Base-by-base conservation (phyloP, 441 rosid genomes). In the Gossypium trilobum region DNA sequence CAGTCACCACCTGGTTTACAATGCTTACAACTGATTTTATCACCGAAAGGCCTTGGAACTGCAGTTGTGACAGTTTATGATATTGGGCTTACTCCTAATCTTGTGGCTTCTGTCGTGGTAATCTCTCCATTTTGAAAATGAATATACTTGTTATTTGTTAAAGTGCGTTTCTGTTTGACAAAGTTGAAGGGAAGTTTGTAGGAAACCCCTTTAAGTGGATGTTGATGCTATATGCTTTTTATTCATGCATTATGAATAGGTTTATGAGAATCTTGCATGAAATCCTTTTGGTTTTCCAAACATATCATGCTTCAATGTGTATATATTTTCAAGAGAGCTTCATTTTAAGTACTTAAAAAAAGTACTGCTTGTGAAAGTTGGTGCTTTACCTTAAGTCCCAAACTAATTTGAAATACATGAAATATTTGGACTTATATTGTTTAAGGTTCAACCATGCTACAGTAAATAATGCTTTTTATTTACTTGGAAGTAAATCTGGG, bases 11-110 rank as follows among this genome's bases (percentile, higher is more conserved):
- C 88, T 68, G 89, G 83, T 74, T 82, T 92, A 77, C 95, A 88
- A 70, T 95, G 99, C 88, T 75, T 73, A 51, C 96, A 92, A 72
- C 73, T 91, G 85, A 79, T 80, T 39, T 78, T 95, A 75, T 87
- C 86, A 77, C 97, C 99, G 48, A 91, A 85, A 82, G 97, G 91
- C 61, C 73, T 89, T 72, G 99, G 99, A 77, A 86, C 85, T 83
- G 87, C 98, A 73, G 78, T 80, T 62, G 92, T 92, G 73, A 86
- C 90, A 39, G 86, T 92, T 75, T 82, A 81, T 72, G 99, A 92
- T 78, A 75, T 92, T 78, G 97, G 98, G 78, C 92, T 95, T 80
- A 78, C 85, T 77, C 93, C 96, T 78, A 87, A 88, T 33, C 81
- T 80, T 55, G 75, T 88, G 44, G 93, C 95, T 79, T 91, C 89